Evolutionary conservation across 306 rosid genomes (phyloP).

Genomic region (Chamaecrista fasciculata): DNA sequence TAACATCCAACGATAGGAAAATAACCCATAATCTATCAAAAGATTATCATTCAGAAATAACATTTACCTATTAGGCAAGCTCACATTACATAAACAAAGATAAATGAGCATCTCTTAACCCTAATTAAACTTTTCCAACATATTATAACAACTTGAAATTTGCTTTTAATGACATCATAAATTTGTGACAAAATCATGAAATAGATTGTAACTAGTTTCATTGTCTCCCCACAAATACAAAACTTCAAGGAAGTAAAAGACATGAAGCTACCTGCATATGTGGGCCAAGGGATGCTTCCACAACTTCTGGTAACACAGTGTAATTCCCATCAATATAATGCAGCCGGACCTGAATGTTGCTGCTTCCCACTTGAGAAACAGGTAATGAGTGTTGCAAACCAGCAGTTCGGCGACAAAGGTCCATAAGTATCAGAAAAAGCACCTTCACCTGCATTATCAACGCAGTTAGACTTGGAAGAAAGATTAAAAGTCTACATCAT

Average conservation of each 20-base stretch:
- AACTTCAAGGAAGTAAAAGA: slow-evolving; percentile 5
- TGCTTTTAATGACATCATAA: not conserved
- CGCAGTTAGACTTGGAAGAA: slow-evolving; percentile 1
- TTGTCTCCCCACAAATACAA: slow-evolving; percentile 16
- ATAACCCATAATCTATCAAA: slow-evolving; percentile 2
- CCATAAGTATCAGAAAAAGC: slow-evolving; percentile 84
- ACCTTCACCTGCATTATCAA: slow-evolving; percentile 71
- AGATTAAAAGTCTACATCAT: not conserved
- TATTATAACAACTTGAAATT: slow-evolving; percentile 21
- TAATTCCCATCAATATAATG: slow-evolving; percentile 95
- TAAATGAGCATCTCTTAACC: slow-evolving; percentile 4
- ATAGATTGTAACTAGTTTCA: slow-evolving; percentile 8
- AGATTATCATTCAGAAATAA: slow-evolving; percentile 12
- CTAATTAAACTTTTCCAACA: not conserved
- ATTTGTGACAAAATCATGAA: slow-evolving; percentile 19
- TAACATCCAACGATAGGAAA: not conserved
- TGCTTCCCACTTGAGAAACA: slow-evolving; percentile 88
- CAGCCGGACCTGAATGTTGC: slow-evolving; percentile 83
- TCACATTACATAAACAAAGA: not conserved
- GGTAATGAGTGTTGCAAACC: slow-evolving; percentile 76
- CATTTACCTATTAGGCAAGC: not conserved
- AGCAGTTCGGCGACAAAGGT: slow-evolving; percentile 82
- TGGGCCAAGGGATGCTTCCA: slow-evolving; percentile 92
- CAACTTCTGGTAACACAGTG: slow-evolving; percentile 89
- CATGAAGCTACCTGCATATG: slow-evolving; percentile 77